These are phyloP conservation scores for Fraxinus dipetala DNA, from an alignment of 305 asterid genomes.

Conservation along the genomic window DNA sequence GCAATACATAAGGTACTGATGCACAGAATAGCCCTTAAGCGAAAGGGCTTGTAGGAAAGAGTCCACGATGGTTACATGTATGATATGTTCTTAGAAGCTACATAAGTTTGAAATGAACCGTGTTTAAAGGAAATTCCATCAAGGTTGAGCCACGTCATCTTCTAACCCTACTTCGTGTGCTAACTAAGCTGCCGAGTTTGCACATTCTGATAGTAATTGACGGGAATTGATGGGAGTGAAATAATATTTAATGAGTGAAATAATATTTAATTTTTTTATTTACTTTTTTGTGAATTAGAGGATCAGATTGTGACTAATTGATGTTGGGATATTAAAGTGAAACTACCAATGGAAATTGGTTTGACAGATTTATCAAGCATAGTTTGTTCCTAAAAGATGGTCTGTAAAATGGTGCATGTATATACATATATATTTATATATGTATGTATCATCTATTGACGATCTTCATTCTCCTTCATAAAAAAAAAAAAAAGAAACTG, in stretches of 20 bases:
- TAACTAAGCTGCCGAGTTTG: background rate
- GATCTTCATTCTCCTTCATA: background rate
- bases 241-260: background rate
- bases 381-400: background rate
- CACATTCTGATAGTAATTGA: background rate
- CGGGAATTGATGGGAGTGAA: background rate
- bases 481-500: background rate
- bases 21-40: background rate
- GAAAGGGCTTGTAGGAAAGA: background rate
- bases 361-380: background rate
- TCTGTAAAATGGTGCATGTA: background rate
- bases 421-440: no score
- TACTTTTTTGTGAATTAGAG: background rate
- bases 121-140: background rate
- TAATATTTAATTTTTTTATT: no score
- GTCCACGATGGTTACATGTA: background rate
- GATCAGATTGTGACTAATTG: background rate
- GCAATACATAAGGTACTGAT: background rate
- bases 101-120: background rate
- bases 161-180: background rate
- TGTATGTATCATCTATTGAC: background rate
- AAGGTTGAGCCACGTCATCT: background rate
- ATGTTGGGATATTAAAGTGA: background rate
- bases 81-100: background rate
- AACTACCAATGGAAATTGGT: background rate